Evolutionary conservation across 352 stramenopile species (phyloP).

Genomic region (Pythium phragmitis): DNA sequence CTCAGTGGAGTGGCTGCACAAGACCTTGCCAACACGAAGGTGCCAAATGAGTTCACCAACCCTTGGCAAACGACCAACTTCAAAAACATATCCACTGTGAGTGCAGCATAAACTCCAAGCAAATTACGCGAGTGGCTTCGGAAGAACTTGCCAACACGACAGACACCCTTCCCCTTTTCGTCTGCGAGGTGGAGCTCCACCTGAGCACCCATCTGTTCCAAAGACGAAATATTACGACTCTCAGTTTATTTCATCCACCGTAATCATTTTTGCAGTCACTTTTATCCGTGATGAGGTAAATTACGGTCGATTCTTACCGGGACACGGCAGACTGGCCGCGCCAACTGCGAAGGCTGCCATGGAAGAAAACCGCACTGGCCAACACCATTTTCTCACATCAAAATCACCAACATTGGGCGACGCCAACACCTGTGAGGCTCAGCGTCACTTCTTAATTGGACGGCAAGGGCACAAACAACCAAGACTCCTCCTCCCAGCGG

Average conservation of each 20-base stretch:
- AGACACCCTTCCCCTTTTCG: too few relatives aligned
- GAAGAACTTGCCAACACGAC: too few relatives aligned
- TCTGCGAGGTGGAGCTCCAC: too few relatives aligned
- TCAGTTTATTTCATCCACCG: constrained; percentile 2
- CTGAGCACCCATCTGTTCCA: too few relatives aligned
- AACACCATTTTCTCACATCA: neutral
- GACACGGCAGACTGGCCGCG: constrained; percentile 1
- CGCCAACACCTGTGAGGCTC: neutral
- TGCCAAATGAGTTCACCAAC: too few relatives aligned
- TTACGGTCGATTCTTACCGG: constrained; percentile 5
- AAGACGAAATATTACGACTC: too few relatives aligned
- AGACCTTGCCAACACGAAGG: too few relatives aligned
- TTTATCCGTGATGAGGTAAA: constrained; percentile 7
- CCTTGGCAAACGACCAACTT: too few relatives aligned
- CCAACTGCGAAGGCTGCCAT: constrained; percentile 1
- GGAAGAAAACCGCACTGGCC: neutral
- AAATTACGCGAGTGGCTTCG: too few relatives aligned
- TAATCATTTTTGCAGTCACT: constrained; percentile 12
- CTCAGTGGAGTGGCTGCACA: too few relatives aligned
- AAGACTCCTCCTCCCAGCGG: neutral
- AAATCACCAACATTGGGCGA: neutral
- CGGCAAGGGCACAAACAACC: neutral
- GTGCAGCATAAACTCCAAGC: too few relatives aligned
- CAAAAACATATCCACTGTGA: too few relatives aligned
- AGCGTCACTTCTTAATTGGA: constrained; percentile 7